These are phyloP conservation scores for Thalassiosira livingstoniorum DNA, from an alignment of 352 stramenopile species.

Conservation along the genomic window DNA sequence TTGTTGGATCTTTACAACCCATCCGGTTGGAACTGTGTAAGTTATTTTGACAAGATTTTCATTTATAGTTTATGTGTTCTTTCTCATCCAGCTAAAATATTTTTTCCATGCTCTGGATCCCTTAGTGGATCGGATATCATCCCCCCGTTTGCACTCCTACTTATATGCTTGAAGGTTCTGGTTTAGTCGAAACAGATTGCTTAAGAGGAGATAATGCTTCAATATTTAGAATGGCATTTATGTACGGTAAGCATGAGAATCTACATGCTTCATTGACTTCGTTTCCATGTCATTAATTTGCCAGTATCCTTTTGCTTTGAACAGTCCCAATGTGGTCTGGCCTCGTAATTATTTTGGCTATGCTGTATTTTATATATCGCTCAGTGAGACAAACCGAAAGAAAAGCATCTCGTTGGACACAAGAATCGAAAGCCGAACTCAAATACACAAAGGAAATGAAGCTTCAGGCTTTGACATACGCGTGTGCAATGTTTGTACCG, in stretches of 20 bases:
- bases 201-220: conserved; percentile 25
- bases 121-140: conserved; percentile 11
- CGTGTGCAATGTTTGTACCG: conserved; percentile 8
- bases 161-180: conserved; percentile 6
- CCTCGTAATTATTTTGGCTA: neutral
- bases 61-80: no score
- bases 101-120: no score
- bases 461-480: conserved; percentile 14
- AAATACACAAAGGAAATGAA: neutral
- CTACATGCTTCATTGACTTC: neutral
- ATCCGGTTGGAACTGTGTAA: conserved; percentile 10
- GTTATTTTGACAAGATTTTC: no score
- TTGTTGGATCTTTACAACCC: conserved; percentile 14
- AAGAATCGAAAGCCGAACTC: neutral
- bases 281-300: conserved; percentile 1
- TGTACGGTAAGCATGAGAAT: conserved; percentile 1
- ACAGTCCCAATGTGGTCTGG: conserved; percentile 3
- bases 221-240: conserved; percentile 19
- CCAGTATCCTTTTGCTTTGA: neutral
- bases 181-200: conserved; percentile 19
- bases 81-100: no score
- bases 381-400: neutral
- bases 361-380: conserved; percentile 3
- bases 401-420: neutral
- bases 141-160: conserved; percentile 3